Evolutionary conservation across 169 alveolate species (phyloP).

Genomic region (Cryptosporidium ubiquitum): DNA sequence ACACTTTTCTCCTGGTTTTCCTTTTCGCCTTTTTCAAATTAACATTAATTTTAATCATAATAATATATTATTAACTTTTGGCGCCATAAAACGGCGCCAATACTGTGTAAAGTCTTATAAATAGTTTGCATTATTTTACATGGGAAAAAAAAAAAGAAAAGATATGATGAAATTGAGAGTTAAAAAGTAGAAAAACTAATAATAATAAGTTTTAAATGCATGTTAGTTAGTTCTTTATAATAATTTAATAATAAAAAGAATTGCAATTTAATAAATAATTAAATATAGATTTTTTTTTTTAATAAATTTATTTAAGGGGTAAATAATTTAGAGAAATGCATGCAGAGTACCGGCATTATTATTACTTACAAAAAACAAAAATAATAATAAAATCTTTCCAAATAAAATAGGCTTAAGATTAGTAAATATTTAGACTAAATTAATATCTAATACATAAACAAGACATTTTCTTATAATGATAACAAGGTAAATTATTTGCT

Average conservation of each 20-base stretch:
- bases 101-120: background rate
- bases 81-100: background rate
- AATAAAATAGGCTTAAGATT: background rate
- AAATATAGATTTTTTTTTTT: background rate
- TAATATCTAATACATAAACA: background rate
- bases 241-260: no score
- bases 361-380: background rate
- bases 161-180: background rate
- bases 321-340: background rate
- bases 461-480: background rate
- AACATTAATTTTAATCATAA: background rate
- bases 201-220: no score
- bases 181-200: background rate
- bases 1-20: background rate
- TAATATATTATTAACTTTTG: background rate
- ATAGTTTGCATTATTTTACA: background rate
- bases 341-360: conserved; percentile 11
- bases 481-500: background rate
- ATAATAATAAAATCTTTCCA: background rate
- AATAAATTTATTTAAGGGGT: background rate
- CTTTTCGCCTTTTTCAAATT: background rate
- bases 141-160: background rate
- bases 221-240: no score
- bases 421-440: background rate
- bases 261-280: no score